Evolutionary conservation across 1,284 basidiomycete genomes (phyloP).

Genomic region (Cerrena zonata): DNA sequence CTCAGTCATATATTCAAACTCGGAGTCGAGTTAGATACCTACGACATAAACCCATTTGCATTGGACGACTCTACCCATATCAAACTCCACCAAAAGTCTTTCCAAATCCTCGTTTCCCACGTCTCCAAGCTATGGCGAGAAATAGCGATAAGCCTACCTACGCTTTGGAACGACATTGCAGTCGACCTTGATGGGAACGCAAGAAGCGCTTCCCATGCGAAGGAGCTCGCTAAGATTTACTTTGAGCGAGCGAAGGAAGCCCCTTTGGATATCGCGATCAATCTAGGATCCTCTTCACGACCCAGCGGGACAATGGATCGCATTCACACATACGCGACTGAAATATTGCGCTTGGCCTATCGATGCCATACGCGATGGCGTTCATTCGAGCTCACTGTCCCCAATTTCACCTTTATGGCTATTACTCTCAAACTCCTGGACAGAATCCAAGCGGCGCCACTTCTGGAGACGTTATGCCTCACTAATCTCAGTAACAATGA

Average conservation of each 20-base stretch:
- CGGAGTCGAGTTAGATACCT: constrained; percentile 39
- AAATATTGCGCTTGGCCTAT: constrained; percentile 47
- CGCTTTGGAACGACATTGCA: constrained; percentile 26
- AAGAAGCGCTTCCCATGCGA: not conserved
- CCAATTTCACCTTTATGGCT: not conserved
- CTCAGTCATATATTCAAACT: constrained; percentile 52
- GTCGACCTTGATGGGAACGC: no score
- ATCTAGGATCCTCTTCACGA: constrained; percentile 19
- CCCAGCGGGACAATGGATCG: constrained; percentile 13
- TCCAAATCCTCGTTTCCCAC: constrained; percentile 33
- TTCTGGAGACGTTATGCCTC: not conserved
- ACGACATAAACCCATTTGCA: no score
- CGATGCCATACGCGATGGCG: constrained; percentile 25
- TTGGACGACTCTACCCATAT: no score
- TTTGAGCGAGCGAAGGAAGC: constrained; percentile 1
- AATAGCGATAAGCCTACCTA: constrained; percentile 21
- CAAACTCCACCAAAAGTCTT: no score
- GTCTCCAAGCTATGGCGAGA: constrained; percentile 20
- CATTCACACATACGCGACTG: constrained; percentile 36
- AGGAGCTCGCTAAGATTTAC: not conserved
- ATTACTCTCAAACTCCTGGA: not conserved
- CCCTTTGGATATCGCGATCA: constrained; percentile 1
- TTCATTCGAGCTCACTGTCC: constrained; percentile 3
- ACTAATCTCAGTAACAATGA: not conserved
- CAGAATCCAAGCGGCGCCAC: not conserved